Evolutionary conservation across 2,329 filamentous ascomycete genomes (phyloP), one percentile per base, ranked within the genome.

Genomic region (Colletotrichum spinosum): DNA sequence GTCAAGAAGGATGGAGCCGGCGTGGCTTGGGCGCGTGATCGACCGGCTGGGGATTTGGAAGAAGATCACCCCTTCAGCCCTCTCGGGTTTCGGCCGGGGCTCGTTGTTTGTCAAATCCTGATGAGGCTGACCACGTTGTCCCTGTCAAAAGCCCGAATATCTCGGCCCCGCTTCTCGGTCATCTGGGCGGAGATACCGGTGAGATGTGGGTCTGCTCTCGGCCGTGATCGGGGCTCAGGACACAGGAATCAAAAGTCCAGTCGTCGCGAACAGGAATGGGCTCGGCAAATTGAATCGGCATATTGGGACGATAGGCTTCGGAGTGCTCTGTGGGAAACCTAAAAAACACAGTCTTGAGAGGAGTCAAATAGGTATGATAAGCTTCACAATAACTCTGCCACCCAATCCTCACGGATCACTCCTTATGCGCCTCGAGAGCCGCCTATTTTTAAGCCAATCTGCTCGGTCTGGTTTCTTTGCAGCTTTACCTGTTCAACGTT

Each of bases 231-330:
- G 25, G 4, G 25, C 4, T 25, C 25, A 25, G 25, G 25, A 25
- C 9, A 11, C 48, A 8, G 45, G 35, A 25, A 1, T 58, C 39
- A 25, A 38, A 17, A 2, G 17, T 17, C 1, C 25, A 25, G 25
- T 25, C 25, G 25, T 25, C 25, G 25, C 25, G 25, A 25, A 25
- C 25, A 25, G 25, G 25, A 25, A 25, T 25, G 13, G 51, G 6
- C 56, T 38, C 56, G 61, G 56, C n/a, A 13, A 39, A 49, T 55
- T 50, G 7, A 35, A n/a, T 63, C 52, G 48, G 58, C 49, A 33
- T 44, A 4, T 56, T 56, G 49, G 8, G 17, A 10, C 2, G 6
- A 25, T 25, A 25, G 25, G 25, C 25, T 25, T 25, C 25, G 25
- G 25, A 25, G 3, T 25, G 25, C 25, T 4, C 25, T 17, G 4